phyloP scores from a whole-genome alignment of 352 stramenopile species.

The Globisporangium okanoganense region DNA sequence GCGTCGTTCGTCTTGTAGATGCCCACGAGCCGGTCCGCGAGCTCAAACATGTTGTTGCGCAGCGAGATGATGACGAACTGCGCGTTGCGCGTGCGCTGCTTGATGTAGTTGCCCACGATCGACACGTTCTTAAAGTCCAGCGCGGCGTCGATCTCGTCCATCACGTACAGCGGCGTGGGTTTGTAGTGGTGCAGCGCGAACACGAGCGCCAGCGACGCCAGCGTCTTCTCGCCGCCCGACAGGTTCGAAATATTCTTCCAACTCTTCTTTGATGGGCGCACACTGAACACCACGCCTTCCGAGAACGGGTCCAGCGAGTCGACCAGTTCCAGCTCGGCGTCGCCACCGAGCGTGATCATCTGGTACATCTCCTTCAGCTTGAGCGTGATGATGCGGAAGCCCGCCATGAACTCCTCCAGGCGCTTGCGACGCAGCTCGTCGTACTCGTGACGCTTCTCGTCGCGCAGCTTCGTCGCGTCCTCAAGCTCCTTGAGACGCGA shows the following conservation, averaged over 20 bases:
- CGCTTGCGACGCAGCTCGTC: conserved; percentile 96
- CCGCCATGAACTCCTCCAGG: conserved; percentile 99
- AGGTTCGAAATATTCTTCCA: conserved; percentile 99
- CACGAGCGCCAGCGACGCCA: conserved; percentile 98
- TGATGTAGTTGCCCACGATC: conserved; percentile 99
- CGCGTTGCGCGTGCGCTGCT: conserved; percentile 98
- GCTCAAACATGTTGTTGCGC: conserved; percentile 99
- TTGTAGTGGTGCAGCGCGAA: conserved; percentile 99
- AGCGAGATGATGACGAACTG: conserved; percentile 99
- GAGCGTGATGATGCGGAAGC: conserved; percentile 98
- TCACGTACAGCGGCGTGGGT: conserved; percentile 98
- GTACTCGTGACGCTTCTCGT: conserved; percentile 92
- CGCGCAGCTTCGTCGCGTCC: conserved; percentile 89
- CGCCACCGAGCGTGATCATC: conserved; percentile 96
- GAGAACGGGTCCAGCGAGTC: conserved; percentile 99
- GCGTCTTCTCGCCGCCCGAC: conserved; percentile 98
- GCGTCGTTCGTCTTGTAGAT: conserved; percentile 99
- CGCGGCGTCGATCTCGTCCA: conserved; percentile 94
- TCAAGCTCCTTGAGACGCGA: conserved; percentile 93
- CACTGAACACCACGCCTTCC: conserved; percentile 98
- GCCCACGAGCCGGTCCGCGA: conserved; percentile 97
- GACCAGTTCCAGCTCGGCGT: conserved; percentile 99
- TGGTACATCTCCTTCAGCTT: conserved; percentile 99
- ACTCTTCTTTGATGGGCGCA: conserved; percentile 98
- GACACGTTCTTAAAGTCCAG: conserved; percentile 99